phyloP scores from a whole-genome alignment of 2,329 filamentous ascomycete genomes.

The Ilyonectria robusta region DNA sequence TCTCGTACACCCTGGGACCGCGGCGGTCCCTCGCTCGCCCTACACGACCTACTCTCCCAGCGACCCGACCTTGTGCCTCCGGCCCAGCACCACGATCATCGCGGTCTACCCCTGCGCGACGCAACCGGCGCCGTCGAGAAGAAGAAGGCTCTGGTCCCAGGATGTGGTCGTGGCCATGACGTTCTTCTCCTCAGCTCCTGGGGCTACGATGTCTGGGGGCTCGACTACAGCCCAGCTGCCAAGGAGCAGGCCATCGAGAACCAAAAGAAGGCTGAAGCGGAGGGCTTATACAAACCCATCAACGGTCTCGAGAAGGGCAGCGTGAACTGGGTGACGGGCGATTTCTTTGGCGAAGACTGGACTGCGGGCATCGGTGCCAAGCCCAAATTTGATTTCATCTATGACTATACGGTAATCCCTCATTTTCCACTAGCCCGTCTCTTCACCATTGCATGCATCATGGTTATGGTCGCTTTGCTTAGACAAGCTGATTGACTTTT shows the following conservation, averaged over 20 bases:
- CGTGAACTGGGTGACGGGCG: constrained; percentile 70
- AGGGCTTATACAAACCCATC: constrained; percentile 59
- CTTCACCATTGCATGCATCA: constrained; percentile 2
- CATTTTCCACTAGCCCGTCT: constrained; percentile 36
- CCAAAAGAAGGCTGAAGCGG: constrained; percentile 55
- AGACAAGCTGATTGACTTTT: constrained; percentile 32
- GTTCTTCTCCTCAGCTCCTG: constrained; percentile 80
- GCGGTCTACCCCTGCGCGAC: constrained; percentile 48
- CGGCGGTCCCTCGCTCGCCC: constrained; percentile 65
- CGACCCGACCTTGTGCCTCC: constrained; percentile 60
- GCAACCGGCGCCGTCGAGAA: constrained; percentile 43
- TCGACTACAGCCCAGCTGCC: constrained; percentile 74
- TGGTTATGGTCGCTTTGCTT: constrained; percentile 8
- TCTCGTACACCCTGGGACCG: constrained; percentile 69
- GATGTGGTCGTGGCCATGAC: constrained; percentile 87
- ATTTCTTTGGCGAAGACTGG: constrained; percentile 78
- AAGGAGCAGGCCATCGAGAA: constrained; percentile 63
- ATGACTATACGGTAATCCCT: constrained; percentile 71
- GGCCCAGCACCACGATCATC: constrained; percentile 51
- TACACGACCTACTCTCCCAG: constrained; percentile 66
- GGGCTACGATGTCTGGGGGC: constrained; percentile 83
- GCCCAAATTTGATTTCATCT: constrained; percentile 75
- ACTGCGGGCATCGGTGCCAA: constrained; percentile 57
- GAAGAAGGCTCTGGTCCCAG: constrained; percentile 77
- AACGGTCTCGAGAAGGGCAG: constrained; percentile 61